Base-by-base conservation (phyloP, 2,329 filamentous ascomycete genomes). In the Paracorniculantispora psalliotae region DNA sequence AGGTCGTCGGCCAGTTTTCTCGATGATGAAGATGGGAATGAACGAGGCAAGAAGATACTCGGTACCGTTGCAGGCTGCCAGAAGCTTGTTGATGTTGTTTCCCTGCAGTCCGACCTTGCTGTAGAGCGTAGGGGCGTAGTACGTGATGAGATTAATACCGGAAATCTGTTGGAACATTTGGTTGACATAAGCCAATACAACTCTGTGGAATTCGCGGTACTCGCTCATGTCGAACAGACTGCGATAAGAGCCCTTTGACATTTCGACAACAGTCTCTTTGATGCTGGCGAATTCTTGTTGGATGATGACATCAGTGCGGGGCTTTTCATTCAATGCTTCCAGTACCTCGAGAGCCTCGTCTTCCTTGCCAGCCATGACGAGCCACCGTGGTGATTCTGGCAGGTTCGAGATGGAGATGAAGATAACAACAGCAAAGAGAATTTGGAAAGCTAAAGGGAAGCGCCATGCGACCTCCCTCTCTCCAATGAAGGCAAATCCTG, bases 151-250 rank as follows among this genome's bases (percentile, higher is more conserved):
- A 61, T 69, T 69, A 53, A 69, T 67, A 6, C 67, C 67, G 43
- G 62, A 64, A 19, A 68, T 63, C 28, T 66, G 61, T 25, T 76
- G 78, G 71, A 81, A 84, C 73, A 82, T 76, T 66, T 83, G 80
- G 68, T 82, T 83, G 69, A 82, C 76, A 63, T 83, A 83, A 61
- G 79, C 81, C 26, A 84, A 73, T 13, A 79, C 67, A 9, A 79
- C 79, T 57, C 81, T 79, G 69, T 84, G 81, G 61, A 84, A 74
- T 68, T 83, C 78, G 44, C 80, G 77, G 66, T 83, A 75, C 62
- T 81, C 78, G 61, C 73, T 77, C 76, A 82, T 82, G 61, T 79
- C 84, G 70, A 85, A 85, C 60, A 85, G 77, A 62, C 85, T 83
- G 6, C 69, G 68, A 70, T 85, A 85, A 26, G 72, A 75, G 26